Base-by-base conservation (phyloP, 1,139 yeast species). In the Geotrichum reessii region DNA sequence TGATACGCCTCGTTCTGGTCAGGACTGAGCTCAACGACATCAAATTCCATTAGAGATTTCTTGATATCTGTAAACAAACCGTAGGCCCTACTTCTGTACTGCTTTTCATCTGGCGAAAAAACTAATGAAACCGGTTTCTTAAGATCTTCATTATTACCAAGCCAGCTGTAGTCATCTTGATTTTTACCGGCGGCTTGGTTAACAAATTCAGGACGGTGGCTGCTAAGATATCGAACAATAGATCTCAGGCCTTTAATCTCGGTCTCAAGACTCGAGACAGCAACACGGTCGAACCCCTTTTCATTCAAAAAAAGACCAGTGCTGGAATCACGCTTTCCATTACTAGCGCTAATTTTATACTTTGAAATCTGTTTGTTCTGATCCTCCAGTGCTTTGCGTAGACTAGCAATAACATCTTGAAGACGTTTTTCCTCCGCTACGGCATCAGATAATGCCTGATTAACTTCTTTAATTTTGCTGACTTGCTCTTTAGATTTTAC, bases 401-500 rank as follows among this genome's bases (percentile, higher is more conserved):
- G 64, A 12, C 63, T 62, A 1, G 50, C 57, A 7, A 71, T 59
- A 22, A 66, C 62, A 8, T 59, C 63, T 14, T 62, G 61, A 12
- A 69, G 63, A 3, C 63, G 63, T 12, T 69, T 67, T 42, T 70
- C 69, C 22, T 68, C 67, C 0, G 61, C 53, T 14, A 69, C 63
- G 22, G 77, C 62, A 0, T 57, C 57, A 0, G 63, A 60, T n/a
- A 77, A 62, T 2, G 65, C 60, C 2, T 28, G 27, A n/a, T 68
- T 66, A 27, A 78, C 59, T 28, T 70, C 64, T 27, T 69, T 59
- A 37, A 74, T 69, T 37, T 66, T 69, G n/a, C 65, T 69, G 50
- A 74, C 74, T 25, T 71, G 73, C 12, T 69, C 68, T 58, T 72
- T 71, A 17, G 74, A 66, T 14, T 77, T 71, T 9, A 64, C 67